Base-by-base conservation (phyloP, 2,329 filamentous ascomycete species). In the Pseudogymnoascus sp. region DNA sequence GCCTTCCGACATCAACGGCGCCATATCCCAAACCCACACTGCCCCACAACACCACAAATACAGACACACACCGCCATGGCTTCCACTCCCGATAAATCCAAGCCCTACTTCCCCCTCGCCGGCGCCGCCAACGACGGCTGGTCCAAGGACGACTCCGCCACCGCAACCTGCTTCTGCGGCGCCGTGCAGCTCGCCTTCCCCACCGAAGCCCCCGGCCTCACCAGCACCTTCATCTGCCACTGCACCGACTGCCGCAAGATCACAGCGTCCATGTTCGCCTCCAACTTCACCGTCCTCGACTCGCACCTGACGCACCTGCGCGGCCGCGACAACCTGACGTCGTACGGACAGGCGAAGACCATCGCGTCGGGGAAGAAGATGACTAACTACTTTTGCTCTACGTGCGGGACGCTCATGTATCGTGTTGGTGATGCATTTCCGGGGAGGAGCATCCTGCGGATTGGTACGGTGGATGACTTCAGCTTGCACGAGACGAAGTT, bases 401-500 rank as follows among this genome's bases (percentile, higher is more conserved):
- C 76, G 0, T 88, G 86, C 69, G 85, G 86, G 0, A 80, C 80
- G 0, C 77, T 87, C 4, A 82, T 88, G 83, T 87, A 86, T 67
- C 78, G 85, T 0, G 71, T 78, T 8, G 74, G 79, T 4, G 68
- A 73, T 1, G 74, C 69, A 0, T 80, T 76, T 62, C 82, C 82
- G 0, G 81, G 77, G 0, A 64, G 65, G 47, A 80, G 72, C 38
- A 80, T 87, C 57, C 62, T 83, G 64, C 74, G 85, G 0, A 78
- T 85, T 60, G 86, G 86, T 0, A 86, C 82, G 0, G 79, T 88
- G 1, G 85, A 88, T 70, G 85, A 88, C 73, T 84, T 85, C 61
- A 72, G 69, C 60, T 69, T 88, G 61, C 78, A 81, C 35, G 83
- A 87, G 74, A 83, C 79, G 0, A 81, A 79, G 69, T 71, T 88